Evolutionary conservation across 768 basidiomycete genomes (phyloP).

Genomic region (Mycena olivaceomarginata): DNA sequence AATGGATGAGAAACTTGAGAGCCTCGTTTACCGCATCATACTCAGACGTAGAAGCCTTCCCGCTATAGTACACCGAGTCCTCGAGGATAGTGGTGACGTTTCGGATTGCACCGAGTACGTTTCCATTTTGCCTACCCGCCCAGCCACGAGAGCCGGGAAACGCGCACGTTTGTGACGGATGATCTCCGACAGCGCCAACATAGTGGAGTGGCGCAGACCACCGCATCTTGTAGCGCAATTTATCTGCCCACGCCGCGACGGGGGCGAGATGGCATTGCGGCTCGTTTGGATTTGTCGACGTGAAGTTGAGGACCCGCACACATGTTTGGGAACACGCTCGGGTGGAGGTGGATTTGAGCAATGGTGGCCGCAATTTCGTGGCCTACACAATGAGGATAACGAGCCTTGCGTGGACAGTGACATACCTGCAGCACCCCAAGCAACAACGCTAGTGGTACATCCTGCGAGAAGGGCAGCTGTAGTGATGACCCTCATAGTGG

Average conservation of each 20-base stretch:
- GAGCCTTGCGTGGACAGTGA: slow-evolving; percentile 1
- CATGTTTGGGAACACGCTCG: slow-evolving; percentile 77
- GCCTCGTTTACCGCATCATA: slow-evolving; percentile 69
- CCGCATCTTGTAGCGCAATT: slow-evolving; percentile 74
- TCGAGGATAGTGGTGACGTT: slow-evolving; percentile 84
- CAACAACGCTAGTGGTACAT: slow-evolving; percentile 47
- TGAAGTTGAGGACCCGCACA: slow-evolving; percentile 81
- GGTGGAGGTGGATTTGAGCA: slow-evolving; percentile 93
- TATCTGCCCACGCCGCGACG: slow-evolving; percentile 94
- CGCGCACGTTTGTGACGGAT: slow-evolving; percentile 83
- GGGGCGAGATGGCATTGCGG: slow-evolving; percentile 87
- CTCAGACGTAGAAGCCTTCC: slow-evolving; percentile 43
- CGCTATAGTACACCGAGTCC: slow-evolving; percentile 48
- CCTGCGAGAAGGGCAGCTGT: slow-evolving; percentile 22
- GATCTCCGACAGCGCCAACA: slow-evolving; percentile 83
- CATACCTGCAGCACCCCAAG: slow-evolving; percentile 66
- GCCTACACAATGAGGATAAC: slow-evolving; percentile 62
- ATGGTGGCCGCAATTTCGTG: slow-evolving; percentile 97
- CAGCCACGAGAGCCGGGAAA: slow-evolving; percentile 90
- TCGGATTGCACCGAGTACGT: slow-evolving; percentile 86
- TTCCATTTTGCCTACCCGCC: slow-evolving; percentile 70
- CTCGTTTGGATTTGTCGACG: slow-evolving; percentile 54
- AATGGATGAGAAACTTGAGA: too few relatives aligned
- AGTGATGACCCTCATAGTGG: neutral
- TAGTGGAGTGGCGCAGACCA: slow-evolving; percentile 89